Percentiles rank a stretch among this genome's conserved stretches.
phyloP scores from a whole-genome alignment of 106 monocot genomes.

The Vanilla planifolia region DNA sequence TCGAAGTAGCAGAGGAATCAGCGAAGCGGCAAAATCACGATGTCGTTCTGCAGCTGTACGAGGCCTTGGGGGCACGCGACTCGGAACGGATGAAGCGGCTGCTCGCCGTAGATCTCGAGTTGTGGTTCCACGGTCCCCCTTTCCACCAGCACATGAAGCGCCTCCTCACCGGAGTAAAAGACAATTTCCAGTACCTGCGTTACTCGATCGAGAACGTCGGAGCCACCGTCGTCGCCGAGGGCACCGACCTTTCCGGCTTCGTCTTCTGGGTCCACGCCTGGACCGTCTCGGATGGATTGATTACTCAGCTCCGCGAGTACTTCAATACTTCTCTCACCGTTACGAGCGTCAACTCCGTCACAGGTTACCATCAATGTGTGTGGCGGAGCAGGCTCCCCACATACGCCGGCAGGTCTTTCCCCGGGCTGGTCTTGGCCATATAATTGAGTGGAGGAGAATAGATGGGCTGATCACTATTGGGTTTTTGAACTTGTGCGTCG shows the following conservation, averaged over 20 bases:
- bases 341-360: slow-evolving; percentile 39
- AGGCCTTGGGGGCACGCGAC: slow-evolving; percentile 31
- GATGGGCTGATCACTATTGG: too few species aligned
- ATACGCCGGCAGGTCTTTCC: too few species aligned
- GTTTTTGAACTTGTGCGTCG: too few species aligned
- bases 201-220: slow-evolving; percentile 26
- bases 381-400: too few species aligned
- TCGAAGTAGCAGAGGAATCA: slow-evolving; percentile 6
- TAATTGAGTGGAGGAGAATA: too few species aligned
- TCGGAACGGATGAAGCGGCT: slow-evolving; percentile 26
- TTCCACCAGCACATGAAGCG: slow-evolving; percentile 49
- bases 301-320: slow-evolving; percentile 67
- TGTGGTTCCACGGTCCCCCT: slow-evolving; percentile 56
- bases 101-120: slow-evolving; percentile 34
- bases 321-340: slow-evolving; percentile 84
- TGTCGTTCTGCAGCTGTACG: slow-evolving; percentile 15
- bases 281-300: slow-evolving; percentile 46
- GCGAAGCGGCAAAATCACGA: slow-evolving; percentile 6
- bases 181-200: slow-evolving; percentile 21
- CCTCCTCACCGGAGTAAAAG: slow-evolving; percentile 26
- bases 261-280: slow-evolving; percentile 48
- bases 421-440: too few species aligned
- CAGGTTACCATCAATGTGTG: too few species aligned
- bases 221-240: slow-evolving; percentile 37
- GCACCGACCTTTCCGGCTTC: slow-evolving; percentile 15